phyloP scores from a whole-genome alignment of 2,329 filamentous ascomycete species.

The Pseudogymnoascus sp. region DNA sequence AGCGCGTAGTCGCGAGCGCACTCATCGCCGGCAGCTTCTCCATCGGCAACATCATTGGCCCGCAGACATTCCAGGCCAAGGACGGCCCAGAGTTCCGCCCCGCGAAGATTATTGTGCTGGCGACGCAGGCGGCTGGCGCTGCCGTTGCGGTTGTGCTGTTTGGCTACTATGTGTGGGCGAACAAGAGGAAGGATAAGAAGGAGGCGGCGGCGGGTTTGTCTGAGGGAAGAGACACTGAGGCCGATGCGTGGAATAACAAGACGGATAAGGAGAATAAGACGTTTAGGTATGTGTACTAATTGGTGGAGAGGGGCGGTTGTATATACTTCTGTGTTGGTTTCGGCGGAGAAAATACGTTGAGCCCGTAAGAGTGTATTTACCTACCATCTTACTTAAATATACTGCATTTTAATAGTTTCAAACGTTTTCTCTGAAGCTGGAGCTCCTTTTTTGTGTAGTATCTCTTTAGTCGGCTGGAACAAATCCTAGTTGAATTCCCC shows the following conservation, averaged over 20 bases:
- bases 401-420: background rate
- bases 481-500: no score
- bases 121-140: constrained; percentile 29
- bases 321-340: background rate
- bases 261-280: constrained; percentile 50
- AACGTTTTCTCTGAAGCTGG: background rate
- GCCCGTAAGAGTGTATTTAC: background rate
- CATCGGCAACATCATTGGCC: constrained; percentile 46
- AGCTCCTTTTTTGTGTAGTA: background rate
- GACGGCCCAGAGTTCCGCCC: constrained; percentile 43
- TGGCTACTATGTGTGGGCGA: constrained; percentile 41
- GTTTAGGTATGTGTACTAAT: constrained; percentile 43
- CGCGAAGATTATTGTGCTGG: constrained; percentile 45
- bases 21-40: constrained; percentile 41
- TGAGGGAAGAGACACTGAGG: constrained; percentile 22
- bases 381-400: background rate
- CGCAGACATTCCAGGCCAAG: constrained; percentile 43
- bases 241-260: constrained; percentile 40
- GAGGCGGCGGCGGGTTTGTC: constrained; percentile 24
- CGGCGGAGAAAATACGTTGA: background rate
- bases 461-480: background rate
- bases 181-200: constrained; percentile 33
- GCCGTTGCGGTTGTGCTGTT: constrained; percentile 36
- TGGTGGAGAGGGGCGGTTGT: background rate
- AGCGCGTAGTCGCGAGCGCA: constrained; percentile 40